phyloP scores from a whole-genome alignment of 2,329 filamentous ascomycete genomes.

The Aureobasidium sp. region DNA sequence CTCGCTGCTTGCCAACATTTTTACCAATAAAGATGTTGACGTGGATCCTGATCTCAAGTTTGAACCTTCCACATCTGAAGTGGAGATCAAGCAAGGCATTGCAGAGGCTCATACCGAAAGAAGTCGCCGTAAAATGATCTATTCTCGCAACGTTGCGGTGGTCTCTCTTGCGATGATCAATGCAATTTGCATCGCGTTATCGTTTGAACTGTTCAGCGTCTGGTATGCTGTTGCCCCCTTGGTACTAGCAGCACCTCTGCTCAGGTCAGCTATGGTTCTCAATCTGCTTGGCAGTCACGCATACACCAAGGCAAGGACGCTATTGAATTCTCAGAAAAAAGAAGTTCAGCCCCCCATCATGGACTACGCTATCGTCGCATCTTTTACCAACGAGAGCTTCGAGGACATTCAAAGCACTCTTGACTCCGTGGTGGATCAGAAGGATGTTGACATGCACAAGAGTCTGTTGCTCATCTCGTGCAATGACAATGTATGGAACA shows the following conservation, averaged over 20 bases:
- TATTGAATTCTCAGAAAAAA: constrained; percentile 34
- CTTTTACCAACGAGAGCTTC: constrained; percentile 43
- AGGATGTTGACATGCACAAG: constrained; percentile 34
- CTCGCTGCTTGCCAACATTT: constrained; percentile 7
- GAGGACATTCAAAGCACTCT: constrained; percentile 38
- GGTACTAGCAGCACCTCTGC: constrained; percentile 4
- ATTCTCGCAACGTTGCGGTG: neutral
- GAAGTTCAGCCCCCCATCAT: constrained; percentile 17
- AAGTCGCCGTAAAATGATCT: constrained; percentile 5
- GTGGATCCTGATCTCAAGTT: constrained; percentile 10
- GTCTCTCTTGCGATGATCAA: neutral
- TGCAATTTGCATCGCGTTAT: neutral
- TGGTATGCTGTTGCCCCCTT: constrained; percentile 8
- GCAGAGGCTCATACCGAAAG: neutral
- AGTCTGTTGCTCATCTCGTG: constrained; percentile 41
- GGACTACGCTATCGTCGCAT: constrained; percentile 36
- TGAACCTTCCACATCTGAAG: neutral
- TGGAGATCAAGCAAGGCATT: constrained; percentile 2
- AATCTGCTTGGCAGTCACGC: constrained; percentile 26
- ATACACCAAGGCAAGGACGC: constrained; percentile 24
- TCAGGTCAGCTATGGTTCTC: constrained; percentile 39
- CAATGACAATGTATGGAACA: constrained; percentile 40
- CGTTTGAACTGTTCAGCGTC: neutral
- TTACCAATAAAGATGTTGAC: constrained; percentile 8
- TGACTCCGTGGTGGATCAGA: constrained; percentile 39